Conservation (phyloP, 2,329 filamentous ascomycete genomes). For the Phyllosticta citribraziliensis region DNA sequence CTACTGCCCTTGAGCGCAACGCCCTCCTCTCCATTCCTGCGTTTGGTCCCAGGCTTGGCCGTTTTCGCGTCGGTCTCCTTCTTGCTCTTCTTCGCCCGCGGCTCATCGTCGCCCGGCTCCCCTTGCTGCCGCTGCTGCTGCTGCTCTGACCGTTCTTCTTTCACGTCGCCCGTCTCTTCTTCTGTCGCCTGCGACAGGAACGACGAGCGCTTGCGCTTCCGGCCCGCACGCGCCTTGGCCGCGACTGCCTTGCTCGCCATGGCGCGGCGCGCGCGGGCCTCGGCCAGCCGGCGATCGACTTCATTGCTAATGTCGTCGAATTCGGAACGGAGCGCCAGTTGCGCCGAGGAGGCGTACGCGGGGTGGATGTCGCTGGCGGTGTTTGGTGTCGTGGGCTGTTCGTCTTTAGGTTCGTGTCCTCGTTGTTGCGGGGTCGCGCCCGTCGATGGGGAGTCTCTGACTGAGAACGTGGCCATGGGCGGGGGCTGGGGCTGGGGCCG, state of each 20-base stretch:
- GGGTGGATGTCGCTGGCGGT: background rate
- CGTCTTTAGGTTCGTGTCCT: background rate
- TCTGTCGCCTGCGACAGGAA: background rate
- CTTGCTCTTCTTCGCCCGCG: background rate
- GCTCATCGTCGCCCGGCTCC: background rate
- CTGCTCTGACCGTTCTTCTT: background rate
- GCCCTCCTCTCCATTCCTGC: background rate
- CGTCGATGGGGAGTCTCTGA: no score
- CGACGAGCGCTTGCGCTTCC: background rate
- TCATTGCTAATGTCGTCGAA: conserved; percentile 7
- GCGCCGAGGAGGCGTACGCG: background rate
- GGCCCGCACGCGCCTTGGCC: background rate
- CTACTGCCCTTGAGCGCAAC: background rate
- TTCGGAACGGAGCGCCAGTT: background rate
- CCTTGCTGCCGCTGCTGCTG: background rate
- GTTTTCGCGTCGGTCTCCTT: background rate
- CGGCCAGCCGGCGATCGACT: conserved; percentile 2
- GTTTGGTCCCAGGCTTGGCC: background rate
- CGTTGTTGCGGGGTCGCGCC: background rate
- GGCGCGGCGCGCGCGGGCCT: background rate
- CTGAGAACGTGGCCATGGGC: no score
- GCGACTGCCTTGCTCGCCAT: background rate
- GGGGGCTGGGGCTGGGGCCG: background rate
- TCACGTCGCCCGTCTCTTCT: background rate
- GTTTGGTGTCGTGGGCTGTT: background rate